These are phyloP conservation scores for Phytophthora cryptogea DNA, from an alignment of 352 stramenopile genomes.

Conservation along the genomic window DNA sequence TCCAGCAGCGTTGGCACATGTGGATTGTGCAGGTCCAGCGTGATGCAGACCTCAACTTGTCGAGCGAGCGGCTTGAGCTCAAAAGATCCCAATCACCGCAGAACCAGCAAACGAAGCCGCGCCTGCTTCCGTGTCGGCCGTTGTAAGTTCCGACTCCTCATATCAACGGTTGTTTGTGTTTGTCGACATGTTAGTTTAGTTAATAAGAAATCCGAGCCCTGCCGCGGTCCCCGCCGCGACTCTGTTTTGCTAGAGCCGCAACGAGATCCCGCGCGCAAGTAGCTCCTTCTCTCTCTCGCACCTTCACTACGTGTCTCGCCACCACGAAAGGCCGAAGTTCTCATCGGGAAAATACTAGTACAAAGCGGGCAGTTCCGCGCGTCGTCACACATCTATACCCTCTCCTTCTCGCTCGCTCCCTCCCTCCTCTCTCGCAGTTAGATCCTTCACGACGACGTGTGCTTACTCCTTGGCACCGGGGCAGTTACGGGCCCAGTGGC, in stretches of 20 bases:
- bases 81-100: too few species aligned
- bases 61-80: too few species aligned
- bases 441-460: conserved; percentile 25
- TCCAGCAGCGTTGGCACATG: too few species aligned
- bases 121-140: too few species aligned
- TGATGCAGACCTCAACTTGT: too few species aligned
- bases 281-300: conserved; percentile 45
- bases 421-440: conserved; percentile 44
- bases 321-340: conserved; percentile 51
- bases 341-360: conserved; percentile 65
- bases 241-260: conserved; percentile 12
- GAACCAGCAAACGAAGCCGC: too few species aligned
- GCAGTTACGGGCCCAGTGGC: conserved; percentile 86
- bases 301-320: conserved; percentile 49
- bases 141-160: background rate
- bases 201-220: conserved; percentile 48
- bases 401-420: conserved; percentile 49
- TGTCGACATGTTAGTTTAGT: conserved; percentile 48
- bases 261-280: conserved; percentile 12
- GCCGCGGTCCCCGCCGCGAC: conserved; percentile 6
- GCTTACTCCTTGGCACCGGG: conserved; percentile 55
- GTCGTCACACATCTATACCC: conserved; percentile 51
- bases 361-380: conserved; percentile 54
- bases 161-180: conserved; percentile 18
- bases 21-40: too few species aligned